Evolutionary conservation across 2,329 filamentous ascomycete genomes (phyloP).

Genomic region (Trichoderma endophyticum): DNA sequence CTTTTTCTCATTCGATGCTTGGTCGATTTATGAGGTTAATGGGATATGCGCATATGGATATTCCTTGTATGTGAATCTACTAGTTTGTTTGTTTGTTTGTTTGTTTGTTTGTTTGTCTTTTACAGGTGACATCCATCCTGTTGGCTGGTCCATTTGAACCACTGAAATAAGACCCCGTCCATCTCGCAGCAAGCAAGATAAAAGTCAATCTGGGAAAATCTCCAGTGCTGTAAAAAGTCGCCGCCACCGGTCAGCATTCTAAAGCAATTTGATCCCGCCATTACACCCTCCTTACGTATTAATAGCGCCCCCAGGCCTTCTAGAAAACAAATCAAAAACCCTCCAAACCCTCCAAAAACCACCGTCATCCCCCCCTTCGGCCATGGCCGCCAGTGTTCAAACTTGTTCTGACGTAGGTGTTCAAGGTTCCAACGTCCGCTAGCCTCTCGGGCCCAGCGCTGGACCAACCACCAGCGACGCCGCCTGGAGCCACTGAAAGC

Average conservation of each 20-base stretch:
- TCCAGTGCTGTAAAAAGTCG: not conserved
- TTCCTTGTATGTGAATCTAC: not conserved
- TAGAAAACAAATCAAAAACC: not conserved
- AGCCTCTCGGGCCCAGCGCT: not conserved
- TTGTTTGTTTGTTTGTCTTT: too few species aligned
- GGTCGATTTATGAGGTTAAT: not conserved
- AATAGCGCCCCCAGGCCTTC: not conserved
- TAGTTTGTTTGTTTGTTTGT: too few species aligned
- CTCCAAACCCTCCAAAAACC: not conserved
- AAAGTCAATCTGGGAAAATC: not conserved
- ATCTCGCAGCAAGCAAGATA: not conserved
- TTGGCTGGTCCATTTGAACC: too few species aligned
- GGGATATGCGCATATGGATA: not conserved
- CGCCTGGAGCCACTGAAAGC: not conserved
- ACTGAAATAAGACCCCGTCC: not conserved
- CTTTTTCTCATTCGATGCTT: not conserved
- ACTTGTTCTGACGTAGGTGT: not conserved
- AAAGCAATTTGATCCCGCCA: not conserved
- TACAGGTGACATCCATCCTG: too few species aligned
- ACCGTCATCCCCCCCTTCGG: not conserved
- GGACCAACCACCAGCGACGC: not conserved
- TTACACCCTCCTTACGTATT: not conserved
- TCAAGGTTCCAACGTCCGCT: not conserved
- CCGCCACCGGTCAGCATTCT: too few species aligned
- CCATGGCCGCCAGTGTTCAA: not conserved